A percentile compares a stretch with the other conserved stretches of the same genome.
phyloP scores from a whole-genome alignment of 108 stramenopile species.

The Pseudonitzschia delicatissima region DNA sequence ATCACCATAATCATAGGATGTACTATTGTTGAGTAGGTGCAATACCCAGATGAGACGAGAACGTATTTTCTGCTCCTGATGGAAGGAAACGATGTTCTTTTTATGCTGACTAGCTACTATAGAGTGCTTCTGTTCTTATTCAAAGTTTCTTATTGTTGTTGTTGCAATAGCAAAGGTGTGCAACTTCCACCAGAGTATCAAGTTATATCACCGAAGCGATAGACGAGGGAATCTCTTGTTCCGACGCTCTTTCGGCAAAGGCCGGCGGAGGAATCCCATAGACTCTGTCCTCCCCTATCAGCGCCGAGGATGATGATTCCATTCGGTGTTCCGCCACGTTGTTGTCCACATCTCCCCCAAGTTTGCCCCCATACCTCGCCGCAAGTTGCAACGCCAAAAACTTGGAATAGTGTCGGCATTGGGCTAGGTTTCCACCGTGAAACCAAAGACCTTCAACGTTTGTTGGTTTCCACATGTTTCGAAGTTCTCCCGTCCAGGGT shows the following conservation, averaged over 20 bases:
- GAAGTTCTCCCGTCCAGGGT: conserved; percentile 33
- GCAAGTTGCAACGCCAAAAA: conserved; percentile 22
- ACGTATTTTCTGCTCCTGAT: no score
- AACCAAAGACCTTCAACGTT: conserved; percentile 24
- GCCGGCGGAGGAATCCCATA: conserved; percentile 2
- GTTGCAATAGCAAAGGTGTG: not conserved
- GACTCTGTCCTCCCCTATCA: not conserved
- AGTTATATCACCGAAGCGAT: not conserved
- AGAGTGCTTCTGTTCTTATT: no score
- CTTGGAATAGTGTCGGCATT: conserved; percentile 18
- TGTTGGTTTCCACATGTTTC: conserved; percentile 36
- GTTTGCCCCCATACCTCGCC: conserved; percentile 1
- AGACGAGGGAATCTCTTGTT: not conserved
- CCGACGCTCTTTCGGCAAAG: not conserved
- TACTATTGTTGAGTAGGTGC: no score
- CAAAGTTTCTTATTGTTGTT: no score
- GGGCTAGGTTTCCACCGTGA: conserved; percentile 26
- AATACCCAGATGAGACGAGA: no score
- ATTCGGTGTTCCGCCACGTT: not conserved
- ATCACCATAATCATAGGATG: no score
- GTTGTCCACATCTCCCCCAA: not conserved
- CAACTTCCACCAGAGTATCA: not conserved
- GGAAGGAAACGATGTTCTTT: no score
- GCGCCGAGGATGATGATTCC: not conserved
- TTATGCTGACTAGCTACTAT: no score